Evolutionary conservation across 495 filamentous ascomycete genomes (phyloP).

Genomic region (Bacidia gigantensis): DNA sequence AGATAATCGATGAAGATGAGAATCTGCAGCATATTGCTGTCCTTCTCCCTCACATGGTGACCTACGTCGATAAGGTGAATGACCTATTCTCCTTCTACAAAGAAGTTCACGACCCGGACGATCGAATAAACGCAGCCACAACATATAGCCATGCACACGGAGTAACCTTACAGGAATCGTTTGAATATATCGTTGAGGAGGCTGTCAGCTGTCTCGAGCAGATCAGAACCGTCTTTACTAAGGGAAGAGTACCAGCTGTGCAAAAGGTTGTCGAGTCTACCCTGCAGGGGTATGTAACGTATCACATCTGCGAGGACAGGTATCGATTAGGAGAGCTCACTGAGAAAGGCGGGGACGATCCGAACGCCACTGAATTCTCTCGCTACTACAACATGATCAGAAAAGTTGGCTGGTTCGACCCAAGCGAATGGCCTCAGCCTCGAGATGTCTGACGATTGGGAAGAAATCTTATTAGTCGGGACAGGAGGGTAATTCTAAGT

Average conservation of each 20-base stretch:
- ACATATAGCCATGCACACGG: background rate
- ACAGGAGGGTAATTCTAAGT: no score
- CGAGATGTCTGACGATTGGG: no score
- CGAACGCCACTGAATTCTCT: background rate
- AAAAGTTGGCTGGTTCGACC: background rate
- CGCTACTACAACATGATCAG: background rate
- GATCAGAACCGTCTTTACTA: background rate
- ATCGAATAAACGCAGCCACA: background rate
- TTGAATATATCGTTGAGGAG: background rate
- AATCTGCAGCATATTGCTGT: background rate
- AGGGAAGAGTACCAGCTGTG: background rate
- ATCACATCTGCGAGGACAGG: background rate
- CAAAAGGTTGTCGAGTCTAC: background rate
- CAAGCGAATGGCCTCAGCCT: background rate
- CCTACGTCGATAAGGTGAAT: background rate
- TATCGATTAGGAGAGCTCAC: background rate
- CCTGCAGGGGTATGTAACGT: background rate
- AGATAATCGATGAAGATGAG: background rate
- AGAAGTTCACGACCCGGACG: background rate
- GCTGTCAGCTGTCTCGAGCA: background rate
- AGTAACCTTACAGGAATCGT: background rate
- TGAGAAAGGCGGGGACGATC: background rate
- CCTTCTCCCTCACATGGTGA: background rate
- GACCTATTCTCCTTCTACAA: conserved; percentile 3
- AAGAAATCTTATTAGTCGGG: no score